phyloP scores from a whole-genome alignment of 2,329 filamentous ascomycete genomes.

The Helicocarpus griseus region DNA sequence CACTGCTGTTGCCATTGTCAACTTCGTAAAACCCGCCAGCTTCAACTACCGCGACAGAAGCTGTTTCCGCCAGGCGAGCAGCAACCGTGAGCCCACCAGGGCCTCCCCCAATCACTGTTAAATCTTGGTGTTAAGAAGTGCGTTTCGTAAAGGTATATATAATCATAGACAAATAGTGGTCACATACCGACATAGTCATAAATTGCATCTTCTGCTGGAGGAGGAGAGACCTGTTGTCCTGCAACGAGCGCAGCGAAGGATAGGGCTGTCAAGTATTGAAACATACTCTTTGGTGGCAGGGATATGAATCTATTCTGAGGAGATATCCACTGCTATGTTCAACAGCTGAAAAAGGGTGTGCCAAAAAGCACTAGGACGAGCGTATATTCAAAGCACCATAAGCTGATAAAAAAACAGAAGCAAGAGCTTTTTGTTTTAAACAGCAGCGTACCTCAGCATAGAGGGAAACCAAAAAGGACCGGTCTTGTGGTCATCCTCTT shows the following conservation, averaged over 20 bases:
- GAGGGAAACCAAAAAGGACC: too few species aligned
- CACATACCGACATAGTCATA: slow-evolving; percentile 1
- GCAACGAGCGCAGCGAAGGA: neutral
- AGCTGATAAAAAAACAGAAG: too few species aligned
- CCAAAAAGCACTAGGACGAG: too few species aligned
- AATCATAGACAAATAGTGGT: too few species aligned
- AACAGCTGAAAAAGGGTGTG: too few species aligned
- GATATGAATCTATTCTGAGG: too few species aligned
- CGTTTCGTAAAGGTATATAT: too few species aligned
- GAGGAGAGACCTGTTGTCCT: neutral
- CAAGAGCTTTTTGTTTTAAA: too few species aligned
- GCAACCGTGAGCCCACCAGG: neutral
- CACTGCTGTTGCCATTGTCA: neutral
- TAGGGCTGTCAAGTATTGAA: neutral
- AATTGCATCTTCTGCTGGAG: neutral
- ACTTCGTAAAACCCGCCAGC: slow-evolving; percentile 3
- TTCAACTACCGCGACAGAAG: slow-evolving; percentile 1
- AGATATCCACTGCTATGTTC: neutral
- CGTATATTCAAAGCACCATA: too few species aligned
- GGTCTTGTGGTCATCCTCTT: too few species aligned
- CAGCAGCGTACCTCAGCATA: too few species aligned
- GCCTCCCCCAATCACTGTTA: slow-evolving; percentile 1
- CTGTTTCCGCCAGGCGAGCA: neutral
- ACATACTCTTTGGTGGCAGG: neutral
- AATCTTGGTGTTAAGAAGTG: neutral